Base-by-base conservation (phyloP, 208 protist genomes). In the Strigomonas oncopelti region DNA sequence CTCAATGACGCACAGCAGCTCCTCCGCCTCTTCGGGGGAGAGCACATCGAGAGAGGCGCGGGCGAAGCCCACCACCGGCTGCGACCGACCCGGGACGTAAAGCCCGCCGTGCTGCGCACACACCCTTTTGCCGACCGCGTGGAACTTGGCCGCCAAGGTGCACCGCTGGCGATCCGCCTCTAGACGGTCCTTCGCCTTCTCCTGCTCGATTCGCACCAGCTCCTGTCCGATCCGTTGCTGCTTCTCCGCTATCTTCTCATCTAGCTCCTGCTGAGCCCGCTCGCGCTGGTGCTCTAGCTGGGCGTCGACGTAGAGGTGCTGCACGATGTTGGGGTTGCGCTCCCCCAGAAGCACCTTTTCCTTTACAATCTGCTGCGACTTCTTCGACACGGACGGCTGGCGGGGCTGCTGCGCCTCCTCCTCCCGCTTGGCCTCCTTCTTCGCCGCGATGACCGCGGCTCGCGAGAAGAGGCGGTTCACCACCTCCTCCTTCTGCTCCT, bases 71-170 rank as follows among this genome's bases (percentile, higher is more conserved):
- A 83, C 72, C 16, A 88, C 72, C 31, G 67, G 67, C 55, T 88
- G 76, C 29, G 82, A 66, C n/a, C 61, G 61, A 0, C 60, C 60
- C 9, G 69, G 66, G 22, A 69, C 57, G 75, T 78, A 88, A 48
- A 72, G 36, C n/a, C 18, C 53, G 59, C 32, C 48, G 36, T 72
- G 65, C 13, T 65, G 31, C 0, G 67, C 29, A 28, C 66, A 60
- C 11, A 63, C 68, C 58, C 73, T 63, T 29, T 66, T 38, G 13
- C 72, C 69, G 1, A 94, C 51, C 5, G 72, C 72, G 24, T 75
- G 63, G 72, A 79, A 94, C 67, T 94, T 94, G 27, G 81, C 80
- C 0, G 59, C 46, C 20, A 92, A 69, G 22, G 90, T 57, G 7
- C 74, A 55, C 45, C 72, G 75, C 58, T 71, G 55, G 71, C 77